phyloP scores from a whole-genome alignment of 352 stramenopile species.

The Pythium rishiriense region DNA sequence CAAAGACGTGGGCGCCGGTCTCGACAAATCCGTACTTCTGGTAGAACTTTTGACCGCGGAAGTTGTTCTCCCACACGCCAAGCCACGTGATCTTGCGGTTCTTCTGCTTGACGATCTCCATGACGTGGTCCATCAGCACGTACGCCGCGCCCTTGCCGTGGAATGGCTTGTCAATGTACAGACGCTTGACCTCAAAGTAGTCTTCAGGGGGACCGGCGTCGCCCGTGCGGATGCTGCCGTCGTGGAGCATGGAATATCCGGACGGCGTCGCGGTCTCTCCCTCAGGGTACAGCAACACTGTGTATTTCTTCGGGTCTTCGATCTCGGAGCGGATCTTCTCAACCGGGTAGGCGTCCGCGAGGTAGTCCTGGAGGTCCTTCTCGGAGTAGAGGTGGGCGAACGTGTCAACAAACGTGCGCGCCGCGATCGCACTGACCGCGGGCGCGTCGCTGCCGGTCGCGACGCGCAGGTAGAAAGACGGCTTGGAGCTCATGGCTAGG shows the following conservation, averaged over 20 bases:
- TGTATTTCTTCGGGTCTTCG: constrained; percentile 29
- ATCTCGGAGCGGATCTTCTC: constrained; percentile 28
- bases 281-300: constrained; percentile 29
- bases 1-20: constrained; percentile 32
- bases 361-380: constrained; percentile 23
- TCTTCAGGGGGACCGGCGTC: constrained; percentile 22
- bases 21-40: constrained; percentile 35
- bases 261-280: constrained; percentile 10
- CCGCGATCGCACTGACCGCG: constrained; percentile 26
- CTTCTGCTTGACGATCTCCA: constrained; percentile 28
- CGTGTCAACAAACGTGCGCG: constrained; percentile 35
- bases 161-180: constrained; percentile 35
- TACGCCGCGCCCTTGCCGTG: constrained; percentile 29
- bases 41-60: constrained; percentile 38
- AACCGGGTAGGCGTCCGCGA: constrained; percentile 21
- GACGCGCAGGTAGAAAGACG: constrained; percentile 18
- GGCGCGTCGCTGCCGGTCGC: constrained; percentile 24
- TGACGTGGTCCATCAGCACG: constrained; percentile 34
- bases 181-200: constrained; percentile 36
- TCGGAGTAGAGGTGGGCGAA: constrained; percentile 32
- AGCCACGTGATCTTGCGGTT: constrained; percentile 33
- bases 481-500: not conserved
- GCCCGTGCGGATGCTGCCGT: constrained; percentile 28
- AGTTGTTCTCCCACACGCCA: constrained; percentile 37
- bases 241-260: constrained; percentile 31